Conservation (phyloP, 345 rosid genomes). For the Eucalyptus polyanthemos region DNA sequence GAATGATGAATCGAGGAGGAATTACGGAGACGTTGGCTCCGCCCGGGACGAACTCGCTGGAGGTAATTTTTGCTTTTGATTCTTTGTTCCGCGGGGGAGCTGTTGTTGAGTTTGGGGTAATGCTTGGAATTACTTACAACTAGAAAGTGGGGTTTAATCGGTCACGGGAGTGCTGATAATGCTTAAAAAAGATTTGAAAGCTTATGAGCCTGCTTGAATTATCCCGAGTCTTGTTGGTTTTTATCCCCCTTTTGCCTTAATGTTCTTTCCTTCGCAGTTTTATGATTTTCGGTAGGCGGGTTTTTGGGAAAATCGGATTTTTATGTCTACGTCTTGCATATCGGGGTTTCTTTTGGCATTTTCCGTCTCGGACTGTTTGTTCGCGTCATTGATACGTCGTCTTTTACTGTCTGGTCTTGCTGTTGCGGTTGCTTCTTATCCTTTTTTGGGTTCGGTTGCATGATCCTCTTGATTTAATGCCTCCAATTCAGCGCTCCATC, state of each 20-base stretch:
- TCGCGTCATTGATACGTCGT: background rate
- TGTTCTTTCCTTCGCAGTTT: background rate
- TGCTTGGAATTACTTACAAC: background rate
- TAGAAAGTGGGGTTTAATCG: background rate
- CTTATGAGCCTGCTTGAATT: background rate
- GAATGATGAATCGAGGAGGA: conserved; percentile 70
- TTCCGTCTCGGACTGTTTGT: background rate
- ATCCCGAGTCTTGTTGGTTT: background rate
- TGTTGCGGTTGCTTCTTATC: background rate
- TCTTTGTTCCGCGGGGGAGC: background rate
- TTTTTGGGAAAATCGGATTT: background rate
- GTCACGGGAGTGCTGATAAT: background rate
- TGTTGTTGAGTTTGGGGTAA: background rate
- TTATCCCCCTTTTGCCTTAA: background rate
- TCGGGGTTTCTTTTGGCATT: background rate
- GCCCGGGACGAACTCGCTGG: conserved; percentile 47
- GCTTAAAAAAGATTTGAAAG: background rate
- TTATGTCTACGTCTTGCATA: background rate
- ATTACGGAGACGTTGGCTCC: conserved; percentile 46
- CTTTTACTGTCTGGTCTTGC: background rate
- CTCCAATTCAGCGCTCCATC: background rate
- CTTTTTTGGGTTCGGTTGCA: background rate
- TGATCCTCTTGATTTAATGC: background rate
- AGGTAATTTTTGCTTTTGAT: conserved; percentile 28
- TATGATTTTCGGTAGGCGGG: background rate